phyloP scores from a whole-genome alignment of 805 yeast genomes.

The Zygosaccharomyces bisporus region DNA sequence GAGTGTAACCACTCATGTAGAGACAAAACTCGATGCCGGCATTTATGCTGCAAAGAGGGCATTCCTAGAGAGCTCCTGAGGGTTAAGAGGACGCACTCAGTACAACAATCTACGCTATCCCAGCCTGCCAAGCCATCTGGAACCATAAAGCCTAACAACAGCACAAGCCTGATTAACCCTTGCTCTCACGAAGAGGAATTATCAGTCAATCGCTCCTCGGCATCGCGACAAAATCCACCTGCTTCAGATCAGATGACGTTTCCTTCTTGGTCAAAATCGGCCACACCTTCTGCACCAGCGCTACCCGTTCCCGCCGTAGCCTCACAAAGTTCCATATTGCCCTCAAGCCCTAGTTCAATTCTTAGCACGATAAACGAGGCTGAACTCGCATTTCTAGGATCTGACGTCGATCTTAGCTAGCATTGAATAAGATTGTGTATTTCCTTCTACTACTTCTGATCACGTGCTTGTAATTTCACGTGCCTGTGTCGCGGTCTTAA shows the following conservation, averaged over 20 bases:
- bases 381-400: conserved; percentile 22
- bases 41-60: conserved; percentile 48
- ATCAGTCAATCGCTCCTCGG: neutral
- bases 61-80: conserved; percentile 24
- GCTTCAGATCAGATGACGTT: too few relatives aligned
- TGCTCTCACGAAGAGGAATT: too few relatives aligned
- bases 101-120: neutral
- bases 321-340: too few relatives aligned
- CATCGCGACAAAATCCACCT: neutral
- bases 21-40: conserved; percentile 40
- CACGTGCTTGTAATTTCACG: neutral
- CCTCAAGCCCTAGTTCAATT: neutral
- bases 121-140: neutral
- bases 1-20: conserved; percentile 45
- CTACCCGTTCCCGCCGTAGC: too few relatives aligned
- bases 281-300: neutral
- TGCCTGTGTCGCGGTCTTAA: neutral
- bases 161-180: too few relatives aligned
- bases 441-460: neutral
- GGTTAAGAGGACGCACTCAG: conserved; percentile 1
- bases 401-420: conserved; percentile 19
- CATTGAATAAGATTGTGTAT: neutral
- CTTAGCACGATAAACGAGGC: conserved; percentile 1
- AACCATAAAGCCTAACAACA: too few relatives aligned
- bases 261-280: too few relatives aligned